phyloP scores from a whole-genome alignment of 2,329 filamentous ascomycete species.

The Diaporthe velutina region DNA sequence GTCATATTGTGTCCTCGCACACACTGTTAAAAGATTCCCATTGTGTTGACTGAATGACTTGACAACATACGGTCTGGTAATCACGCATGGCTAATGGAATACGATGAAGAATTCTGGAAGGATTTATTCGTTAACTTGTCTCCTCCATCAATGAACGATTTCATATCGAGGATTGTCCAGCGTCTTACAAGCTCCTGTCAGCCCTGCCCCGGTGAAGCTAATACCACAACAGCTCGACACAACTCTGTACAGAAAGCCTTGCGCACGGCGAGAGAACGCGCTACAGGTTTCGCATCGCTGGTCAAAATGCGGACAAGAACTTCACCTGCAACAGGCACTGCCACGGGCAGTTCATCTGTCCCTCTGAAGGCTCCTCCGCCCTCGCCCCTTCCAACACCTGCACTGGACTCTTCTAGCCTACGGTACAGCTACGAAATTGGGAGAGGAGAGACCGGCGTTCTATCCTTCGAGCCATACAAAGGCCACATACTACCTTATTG shows the following conservation, averaged over 20 bases:
- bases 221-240: neutral
- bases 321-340: neutral
- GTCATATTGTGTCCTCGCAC: neutral
- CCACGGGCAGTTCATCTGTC: no score
- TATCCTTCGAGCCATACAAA: constrained; percentile 75
- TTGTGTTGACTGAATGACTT: neutral
- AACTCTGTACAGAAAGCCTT: neutral
- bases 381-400: constrained; percentile 28
- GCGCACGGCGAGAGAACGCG: no score
- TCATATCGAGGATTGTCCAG: no score
- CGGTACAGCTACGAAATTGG: constrained; percentile 63
- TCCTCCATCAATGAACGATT: neutral
- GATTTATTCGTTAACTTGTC: neutral
- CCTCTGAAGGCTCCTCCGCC: constrained; percentile 31
- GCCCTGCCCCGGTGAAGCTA: neutral
- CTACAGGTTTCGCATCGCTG: fast-evolving
- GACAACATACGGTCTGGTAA: neutral
- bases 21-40: neutral
- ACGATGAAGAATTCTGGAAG: neutral
- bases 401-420: constrained; percentile 26
- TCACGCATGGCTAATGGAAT: no score
- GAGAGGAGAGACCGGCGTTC: constrained; percentile 71
- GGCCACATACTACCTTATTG: constrained; percentile 69
- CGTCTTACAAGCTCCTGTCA: neutral
- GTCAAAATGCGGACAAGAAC: neutral